phyloP scores from a whole-genome alignment of 192 early-diverging fungal genomes.

The Coemansia sp. region DNA sequence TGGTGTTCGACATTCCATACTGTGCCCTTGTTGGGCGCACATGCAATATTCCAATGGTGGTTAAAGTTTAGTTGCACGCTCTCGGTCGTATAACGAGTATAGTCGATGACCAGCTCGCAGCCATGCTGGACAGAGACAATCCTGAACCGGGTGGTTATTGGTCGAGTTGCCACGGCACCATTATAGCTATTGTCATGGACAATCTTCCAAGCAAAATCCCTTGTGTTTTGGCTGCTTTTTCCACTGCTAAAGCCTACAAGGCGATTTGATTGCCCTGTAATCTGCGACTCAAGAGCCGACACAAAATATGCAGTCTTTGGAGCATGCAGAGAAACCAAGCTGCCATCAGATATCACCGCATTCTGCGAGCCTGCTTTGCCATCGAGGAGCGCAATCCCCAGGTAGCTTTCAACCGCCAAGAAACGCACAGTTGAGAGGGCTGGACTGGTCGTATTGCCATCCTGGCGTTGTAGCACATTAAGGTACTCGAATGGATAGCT shows the following conservation, averaged over 20 bases:
- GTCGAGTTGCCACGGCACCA: background rate
- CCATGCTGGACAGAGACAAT: background rate
- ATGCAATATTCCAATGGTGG: background rate
- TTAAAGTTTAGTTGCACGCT: background rate
- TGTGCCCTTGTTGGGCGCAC: background rate
- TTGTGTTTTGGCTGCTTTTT: background rate
- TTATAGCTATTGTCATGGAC: background rate
- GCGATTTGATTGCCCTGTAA: background rate
- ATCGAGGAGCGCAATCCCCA: background rate
- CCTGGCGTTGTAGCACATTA: constrained; percentile 47
- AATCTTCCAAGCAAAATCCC: background rate
- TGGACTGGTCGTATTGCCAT: constrained; percentile 19
- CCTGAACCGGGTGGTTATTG: background rate
- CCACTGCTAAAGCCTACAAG: background rate
- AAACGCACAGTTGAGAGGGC: background rate
- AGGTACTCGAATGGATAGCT: constrained; percentile 84
- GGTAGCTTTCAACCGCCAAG: background rate
- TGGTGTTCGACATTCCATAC: background rate
- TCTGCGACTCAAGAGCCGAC: constrained; percentile 17
- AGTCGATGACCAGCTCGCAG: background rate
- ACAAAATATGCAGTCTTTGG: constrained; percentile 69
- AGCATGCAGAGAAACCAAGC: constrained; percentile 64
- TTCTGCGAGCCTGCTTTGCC: no score
- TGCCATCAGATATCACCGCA: constrained; percentile 66
- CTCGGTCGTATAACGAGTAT: background rate